phyloP scores from a whole-genome alignment of 148 eudicot genomes.

The Rhododendron mucronatum region DNA sequence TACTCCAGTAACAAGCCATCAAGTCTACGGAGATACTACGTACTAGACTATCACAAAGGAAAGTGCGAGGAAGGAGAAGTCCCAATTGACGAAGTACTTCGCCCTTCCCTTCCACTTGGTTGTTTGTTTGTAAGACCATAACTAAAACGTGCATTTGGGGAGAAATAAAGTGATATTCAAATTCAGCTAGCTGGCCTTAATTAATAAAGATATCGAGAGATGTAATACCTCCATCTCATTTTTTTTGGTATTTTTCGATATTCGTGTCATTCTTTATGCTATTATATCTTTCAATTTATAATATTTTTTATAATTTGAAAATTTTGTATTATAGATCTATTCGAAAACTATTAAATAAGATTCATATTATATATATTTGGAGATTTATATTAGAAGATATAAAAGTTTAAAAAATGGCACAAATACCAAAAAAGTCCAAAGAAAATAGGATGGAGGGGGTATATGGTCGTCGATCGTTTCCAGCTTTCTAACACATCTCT shows the following conservation, averaged over 20 bases:
- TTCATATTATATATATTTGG: too few species aligned
- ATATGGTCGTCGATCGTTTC: background rate
- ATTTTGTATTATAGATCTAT: too few species aligned
- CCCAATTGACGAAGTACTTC: background rate
- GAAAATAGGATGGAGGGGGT: too few species aligned
- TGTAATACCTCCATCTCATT: too few species aligned
- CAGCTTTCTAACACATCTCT: background rate
- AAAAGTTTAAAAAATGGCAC: too few species aligned
- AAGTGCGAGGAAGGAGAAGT: background rate
- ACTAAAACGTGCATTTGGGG: slow-evolving; percentile 7
- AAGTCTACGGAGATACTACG: background rate
- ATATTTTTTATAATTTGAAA: too few species aligned
- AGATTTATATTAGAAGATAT: too few species aligned
- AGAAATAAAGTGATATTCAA: background rate
- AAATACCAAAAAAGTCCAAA: too few species aligned
- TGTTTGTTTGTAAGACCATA: background rate
- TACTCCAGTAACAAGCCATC: background rate
- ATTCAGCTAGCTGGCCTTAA: background rate
- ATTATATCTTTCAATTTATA: too few species aligned
- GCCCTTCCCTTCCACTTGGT: background rate
- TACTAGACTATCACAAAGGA: background rate
- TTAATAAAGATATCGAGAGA: background rate
- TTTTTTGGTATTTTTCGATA: too few species aligned
- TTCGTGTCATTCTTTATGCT: too few species aligned
- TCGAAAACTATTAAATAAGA: too few species aligned